phyloP scores from a whole-genome alignment of 2,329 filamentous ascomycete genomes.

The Cordyceps cicadae region DNA sequence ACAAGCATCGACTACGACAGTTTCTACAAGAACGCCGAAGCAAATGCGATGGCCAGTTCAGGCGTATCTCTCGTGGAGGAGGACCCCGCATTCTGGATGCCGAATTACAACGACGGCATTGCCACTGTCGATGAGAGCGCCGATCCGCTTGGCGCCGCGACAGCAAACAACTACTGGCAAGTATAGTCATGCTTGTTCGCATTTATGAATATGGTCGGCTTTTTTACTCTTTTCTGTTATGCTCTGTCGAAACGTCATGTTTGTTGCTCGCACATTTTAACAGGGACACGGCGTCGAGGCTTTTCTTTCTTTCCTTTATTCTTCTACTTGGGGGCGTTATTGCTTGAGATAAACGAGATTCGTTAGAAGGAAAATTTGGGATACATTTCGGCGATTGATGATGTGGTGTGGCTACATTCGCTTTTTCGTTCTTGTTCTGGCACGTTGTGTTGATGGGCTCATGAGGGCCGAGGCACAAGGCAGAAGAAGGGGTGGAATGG shows the following conservation, averaged over 20 bases:
- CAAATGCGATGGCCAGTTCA: conserved; percentile 31
- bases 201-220: not conserved
- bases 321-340: not conserved
- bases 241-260: not conserved
- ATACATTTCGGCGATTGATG: conserved; percentile 1
- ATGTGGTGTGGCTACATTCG: conserved; percentile 6
- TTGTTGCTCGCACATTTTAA: not conserved
- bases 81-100: conserved; percentile 42
- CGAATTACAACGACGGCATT: conserved; percentile 33
- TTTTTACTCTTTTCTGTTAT: not conserved
- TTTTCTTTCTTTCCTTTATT: not conserved
- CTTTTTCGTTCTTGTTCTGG: not conserved
- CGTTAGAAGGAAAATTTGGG: conserved; percentile 8
- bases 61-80: conserved; percentile 44
- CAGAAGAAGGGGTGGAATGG: not conserved
- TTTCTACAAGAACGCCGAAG: conserved; percentile 43
- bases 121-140: conserved; percentile 28
- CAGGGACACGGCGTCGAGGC: not conserved
- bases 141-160: conserved; percentile 24
- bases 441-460: not conserved
- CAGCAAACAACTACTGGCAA: conserved; percentile 28
- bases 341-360: conserved; percentile 7
- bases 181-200: conserved; percentile 16
- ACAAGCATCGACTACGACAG: conserved; percentile 47
- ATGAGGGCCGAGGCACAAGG: conserved; percentile 3